Percentiles rank a stretch among this genome's conserved stretches.
These are phyloP conservation scores for Phytophthora idaei DNA, from an alignment of 352 stramenopile species.

Conservation along the genomic window DNA sequence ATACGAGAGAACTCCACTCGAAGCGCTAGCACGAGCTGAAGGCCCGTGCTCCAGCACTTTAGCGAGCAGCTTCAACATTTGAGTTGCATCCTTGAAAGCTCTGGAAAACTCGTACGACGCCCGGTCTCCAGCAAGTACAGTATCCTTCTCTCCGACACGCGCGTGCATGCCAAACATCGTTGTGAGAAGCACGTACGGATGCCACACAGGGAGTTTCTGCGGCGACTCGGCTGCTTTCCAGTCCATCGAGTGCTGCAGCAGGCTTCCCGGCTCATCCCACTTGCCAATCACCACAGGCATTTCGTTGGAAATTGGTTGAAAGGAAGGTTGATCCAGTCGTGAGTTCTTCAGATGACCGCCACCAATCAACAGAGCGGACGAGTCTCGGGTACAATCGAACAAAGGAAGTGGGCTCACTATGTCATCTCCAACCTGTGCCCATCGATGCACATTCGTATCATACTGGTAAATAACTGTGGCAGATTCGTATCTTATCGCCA, in stretches of 20 bases:
- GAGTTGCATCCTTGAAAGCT: constrained; percentile 78
- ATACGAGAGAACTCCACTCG: constrained; percentile 67
- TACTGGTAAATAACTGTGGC: constrained; percentile 84
- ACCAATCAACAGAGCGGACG: constrained; percentile 77
- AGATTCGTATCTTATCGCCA: constrained; percentile 75
- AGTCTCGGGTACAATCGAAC: constrained; percentile 85
- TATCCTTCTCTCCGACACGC: constrained; percentile 80
- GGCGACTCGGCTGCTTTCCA: constrained; percentile 74
- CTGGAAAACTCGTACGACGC: constrained; percentile 70
- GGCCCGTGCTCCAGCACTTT: constrained; percentile 73
- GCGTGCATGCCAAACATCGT: constrained; percentile 88
- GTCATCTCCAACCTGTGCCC: constrained; percentile 66
- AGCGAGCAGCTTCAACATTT: constrained; percentile 83
- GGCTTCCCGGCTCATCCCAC: constrained; percentile 77
- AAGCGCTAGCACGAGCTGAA: constrained; percentile 63
- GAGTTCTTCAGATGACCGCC: constrained; percentile 46
- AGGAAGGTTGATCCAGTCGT: constrained; percentile 12
- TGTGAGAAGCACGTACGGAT: constrained; percentile 83
- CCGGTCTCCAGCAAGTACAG: constrained; percentile 65
- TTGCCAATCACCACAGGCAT: constrained; percentile 81
- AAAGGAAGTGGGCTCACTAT: constrained; percentile 57
- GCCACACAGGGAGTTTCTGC: constrained; percentile 84
- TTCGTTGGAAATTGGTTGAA: constrained; percentile 59
- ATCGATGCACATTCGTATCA: constrained; percentile 61
- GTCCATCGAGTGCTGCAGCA: constrained; percentile 77